These are phyloP conservation scores for Stropharia rugosoannulata DNA, from an alignment of 768 basidiomycete species.

Conservation along the genomic window DNA sequence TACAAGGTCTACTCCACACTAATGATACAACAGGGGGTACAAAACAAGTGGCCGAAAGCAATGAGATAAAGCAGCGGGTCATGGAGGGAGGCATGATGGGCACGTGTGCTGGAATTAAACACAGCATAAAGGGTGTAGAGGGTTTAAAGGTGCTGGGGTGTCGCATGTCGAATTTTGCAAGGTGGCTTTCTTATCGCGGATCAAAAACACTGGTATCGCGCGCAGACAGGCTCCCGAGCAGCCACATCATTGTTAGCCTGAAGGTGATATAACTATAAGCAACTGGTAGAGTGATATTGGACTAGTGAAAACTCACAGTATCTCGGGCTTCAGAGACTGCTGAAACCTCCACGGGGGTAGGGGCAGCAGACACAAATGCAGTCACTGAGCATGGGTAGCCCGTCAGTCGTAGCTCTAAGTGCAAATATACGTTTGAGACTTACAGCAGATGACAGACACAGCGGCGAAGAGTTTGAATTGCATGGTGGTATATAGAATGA, in stretches of 20 bases:
- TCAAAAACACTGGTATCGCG: constrained; percentile 2
- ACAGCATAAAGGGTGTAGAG: neutral
- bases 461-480: constrained; percentile 5
- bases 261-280: neutral
- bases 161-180: neutral
- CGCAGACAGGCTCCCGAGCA: constrained; percentile 6
- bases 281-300: neutral
- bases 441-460: neutral
- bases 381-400: neutral
- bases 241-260: neutral
- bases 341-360: neutral
- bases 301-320: neutral
- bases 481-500: neutral
- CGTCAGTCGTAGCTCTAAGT: neutral
- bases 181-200: neutral
- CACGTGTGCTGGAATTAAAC: too few species aligned
- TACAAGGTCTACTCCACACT: neutral
- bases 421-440: neutral
- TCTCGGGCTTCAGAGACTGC: constrained; percentile 1
- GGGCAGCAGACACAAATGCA: constrained; percentile 2
- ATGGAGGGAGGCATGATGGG: too few species aligned
- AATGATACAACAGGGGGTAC: neutral
- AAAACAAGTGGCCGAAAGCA: too few species aligned
- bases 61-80: too few species aligned
- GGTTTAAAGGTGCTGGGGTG: neutral